Base-by-base conservation (phyloP, 495 filamentous ascomycete species). In the Amniculicola lignicola region DNA sequence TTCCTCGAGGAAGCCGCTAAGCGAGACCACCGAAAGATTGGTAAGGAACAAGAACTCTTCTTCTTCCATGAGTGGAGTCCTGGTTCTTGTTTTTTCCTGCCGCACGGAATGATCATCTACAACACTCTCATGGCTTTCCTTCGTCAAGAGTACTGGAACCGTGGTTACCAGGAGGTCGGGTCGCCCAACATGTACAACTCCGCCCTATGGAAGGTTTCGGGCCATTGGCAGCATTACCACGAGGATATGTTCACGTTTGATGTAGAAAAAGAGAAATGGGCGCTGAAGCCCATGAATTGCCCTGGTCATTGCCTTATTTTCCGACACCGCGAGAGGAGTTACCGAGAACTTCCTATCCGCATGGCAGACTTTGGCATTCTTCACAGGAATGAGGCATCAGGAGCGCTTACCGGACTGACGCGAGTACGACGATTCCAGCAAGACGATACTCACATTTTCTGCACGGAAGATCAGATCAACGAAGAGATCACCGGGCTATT, bases 211-310 rank as follows among this genome's bases (percentile, higher is more conserved):
- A 90, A 96, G 73, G 85, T 80, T 5, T 94, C 89, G 14, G 93
- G 94, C 39, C 93, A 98, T 70, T 94, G 90, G 89, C 82, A 85
- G 39, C 88, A 96, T 67, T 98, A 98, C 79, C 79, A 88, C 59
- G 92, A 97, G 23, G 89, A 95, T 70, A 97, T 98, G 93, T 97
- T 97, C 74, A 82, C 84, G 31, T 79, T 97, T 51, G 84, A 94
- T 28, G 80, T 91, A 28, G 90, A 97, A 66, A 96, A 97, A 78
- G 83, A 89, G 51, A 80, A 86, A 40, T 90, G 81, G 69, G 87
- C 76, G 11, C 78, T 98, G 35, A 98, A 98, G 75, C 93, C 94
- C 28, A 98, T 98, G 93, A 97, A 97, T 72, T 98, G 93, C 72
- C 93, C 94, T 2, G 89, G 87, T 6, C 88, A 93, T 70, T 87